Base-by-base conservation (phyloP, 192 early-diverging fungal species). In the Coemansia sp. region DNA sequence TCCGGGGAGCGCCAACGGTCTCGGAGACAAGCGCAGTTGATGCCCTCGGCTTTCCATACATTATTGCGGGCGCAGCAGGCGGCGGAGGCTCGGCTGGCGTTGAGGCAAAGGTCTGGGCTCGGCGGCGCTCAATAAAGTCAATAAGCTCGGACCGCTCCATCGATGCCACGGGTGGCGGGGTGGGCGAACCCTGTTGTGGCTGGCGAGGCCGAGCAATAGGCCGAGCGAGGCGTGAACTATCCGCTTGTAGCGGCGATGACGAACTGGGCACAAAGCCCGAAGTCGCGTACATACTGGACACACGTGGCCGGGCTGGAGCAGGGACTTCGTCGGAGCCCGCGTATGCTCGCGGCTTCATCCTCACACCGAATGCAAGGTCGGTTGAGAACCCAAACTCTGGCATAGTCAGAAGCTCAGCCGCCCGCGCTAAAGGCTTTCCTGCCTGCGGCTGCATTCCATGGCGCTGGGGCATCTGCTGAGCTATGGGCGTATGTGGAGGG, bases 41-140 rank as follows among this genome's bases (percentile, higher is more conserved):
- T 28, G 51, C 51, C 26, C 51, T 55, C 14, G 51, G 51, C 51
- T 55, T 55, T 33, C 51, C 51, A 31, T 55, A 38, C 11, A 35
- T 59, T 21, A 55, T 55, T 13, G 51, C 26, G 0, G 24, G 14
- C n/a, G 37, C 53, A 14, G 53, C 53, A 9, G 63, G 34, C 5
- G 53, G 51, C 13, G 56, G 36, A 43, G 59, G 26, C 13, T 46
- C 51, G 7, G 51, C 51, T 14, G 51, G 14, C 26, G 51, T 55
- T 11, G 51, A 14, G 33, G 59, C 48, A 7, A 61, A 34, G 3
- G 66, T 67, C 24, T 61, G 53, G 5, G 67, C 67, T 11, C 79
- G 65, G 23, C 74, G 69, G 9, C 67, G 69, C 35, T 82, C 79
- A 14, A 82, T 82, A 48, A 82, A 82, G 31, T 82, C 79, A 33